Conservation (phyloP, 169 alveolate species). For the Plasmodium relictum region DNA sequence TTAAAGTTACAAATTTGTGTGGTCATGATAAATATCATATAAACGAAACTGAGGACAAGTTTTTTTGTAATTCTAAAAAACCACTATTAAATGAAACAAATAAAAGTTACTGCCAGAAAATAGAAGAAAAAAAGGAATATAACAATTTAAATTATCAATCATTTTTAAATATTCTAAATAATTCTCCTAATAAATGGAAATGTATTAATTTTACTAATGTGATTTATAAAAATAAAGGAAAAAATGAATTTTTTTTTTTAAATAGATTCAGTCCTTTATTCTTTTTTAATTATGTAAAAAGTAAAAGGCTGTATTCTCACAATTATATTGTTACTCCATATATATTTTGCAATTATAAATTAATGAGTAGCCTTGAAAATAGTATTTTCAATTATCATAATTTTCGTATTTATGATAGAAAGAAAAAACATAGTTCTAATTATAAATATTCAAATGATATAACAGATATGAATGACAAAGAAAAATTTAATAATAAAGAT, state of each 20-base stretch:
- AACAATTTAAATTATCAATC: not conserved
- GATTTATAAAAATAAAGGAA: no score
- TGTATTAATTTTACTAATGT: no score
- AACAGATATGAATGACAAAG: not conserved
- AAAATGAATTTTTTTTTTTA: no score
- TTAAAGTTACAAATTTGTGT: not conserved
- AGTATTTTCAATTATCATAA: not conserved
- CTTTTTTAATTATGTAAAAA: slow-evolving; percentile 21
- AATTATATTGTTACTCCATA: slow-evolving; percentile 26
- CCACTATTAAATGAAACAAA: not conserved
- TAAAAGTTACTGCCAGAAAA: not conserved
- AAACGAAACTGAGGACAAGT: not conserved
- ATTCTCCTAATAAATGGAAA: no score
- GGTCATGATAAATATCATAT: not conserved
- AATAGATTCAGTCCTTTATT: no score
- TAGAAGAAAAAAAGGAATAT: not conserved
- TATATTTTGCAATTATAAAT: slow-evolving; percentile 16
- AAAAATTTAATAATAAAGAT: no score
- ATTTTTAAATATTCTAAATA: slow-evolving; percentile 3
- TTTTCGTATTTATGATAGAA: not conserved
- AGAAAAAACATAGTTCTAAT: not conserved
- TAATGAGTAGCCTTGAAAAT: slow-evolving; percentile 27
- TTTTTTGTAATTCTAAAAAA: not conserved
- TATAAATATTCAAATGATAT: not conserved
- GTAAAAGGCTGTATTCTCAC: not conserved